phyloP scores from a whole-genome alignment of 768 basidiomycete genomes.

The Termitomyces sp. region DNA sequence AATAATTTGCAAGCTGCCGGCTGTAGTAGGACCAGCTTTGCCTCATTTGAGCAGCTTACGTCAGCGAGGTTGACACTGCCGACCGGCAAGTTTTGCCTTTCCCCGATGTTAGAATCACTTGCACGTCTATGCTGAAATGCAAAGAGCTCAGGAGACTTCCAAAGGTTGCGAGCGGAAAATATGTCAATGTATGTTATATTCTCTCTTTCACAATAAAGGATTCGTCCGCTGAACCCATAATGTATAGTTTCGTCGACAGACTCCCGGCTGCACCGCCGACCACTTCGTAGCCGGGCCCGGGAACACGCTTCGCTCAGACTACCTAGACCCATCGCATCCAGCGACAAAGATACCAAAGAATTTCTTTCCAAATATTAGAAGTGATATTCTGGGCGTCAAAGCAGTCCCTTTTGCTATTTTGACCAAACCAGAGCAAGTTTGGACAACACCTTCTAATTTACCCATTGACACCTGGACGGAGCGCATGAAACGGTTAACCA shows the following conservation, averaged over 20 bases:
- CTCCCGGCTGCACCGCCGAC: conserved; percentile 29
- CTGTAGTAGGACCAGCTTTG: too few relatives aligned
- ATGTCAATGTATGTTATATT: conserved; percentile 28
- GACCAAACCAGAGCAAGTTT: conserved; percentile 13
- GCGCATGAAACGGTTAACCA: conserved; percentile 9
- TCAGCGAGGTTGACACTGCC: neutral
- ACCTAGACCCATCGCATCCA: conserved; percentile 29
- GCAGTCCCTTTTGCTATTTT: conserved; percentile 30
- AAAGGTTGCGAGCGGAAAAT: conserved; percentile 26
- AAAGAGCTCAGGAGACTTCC: conserved; percentile 31
- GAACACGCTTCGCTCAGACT: neutral
- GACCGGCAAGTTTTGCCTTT: neutral
- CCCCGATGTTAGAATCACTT: neutral
- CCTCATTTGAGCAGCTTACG: neutral
- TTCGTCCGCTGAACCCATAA: neutral
- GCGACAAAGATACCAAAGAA: conserved; percentile 1
- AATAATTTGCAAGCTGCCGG: too few relatives aligned
- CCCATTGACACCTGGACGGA: conserved; percentile 17
- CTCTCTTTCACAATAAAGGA: neutral
- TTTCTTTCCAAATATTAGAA: conserved; percentile 13
- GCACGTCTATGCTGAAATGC: conserved; percentile 19
- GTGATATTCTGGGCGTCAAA: conserved; percentile 18
- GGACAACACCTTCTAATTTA: conserved; percentile 18
- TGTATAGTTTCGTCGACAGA: conserved; percentile 36
- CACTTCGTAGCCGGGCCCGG: conserved; percentile 13